Evolutionary conservation across 805 yeast genomes (phyloP), one percentile per base, ranked within the genome.

Genomic region (Wickerhamomyces silvicola): DNA sequence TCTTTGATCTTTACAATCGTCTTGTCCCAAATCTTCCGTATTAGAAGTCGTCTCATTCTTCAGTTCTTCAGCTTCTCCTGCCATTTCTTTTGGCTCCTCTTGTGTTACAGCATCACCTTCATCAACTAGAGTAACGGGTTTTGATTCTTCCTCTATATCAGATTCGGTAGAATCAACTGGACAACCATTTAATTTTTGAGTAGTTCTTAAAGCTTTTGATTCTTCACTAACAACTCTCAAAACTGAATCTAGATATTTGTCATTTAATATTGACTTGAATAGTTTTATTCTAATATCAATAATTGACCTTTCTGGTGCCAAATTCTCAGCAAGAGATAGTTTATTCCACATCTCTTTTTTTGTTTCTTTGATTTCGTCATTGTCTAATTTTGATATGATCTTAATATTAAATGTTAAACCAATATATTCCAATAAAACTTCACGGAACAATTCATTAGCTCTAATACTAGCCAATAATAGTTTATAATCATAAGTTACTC

Each of bases 371-470:
- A 45, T 24, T 29, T 48, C 52, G 4, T 43, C 48, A 24, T 37
- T 28, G 18, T 47, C 48, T 20, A 48, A 25, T 15, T 36, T 36
- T 4, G 38, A 11, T 6, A 32, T 17, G 5, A 18, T n/a, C 7
- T 35, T 37, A 22, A 39, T 36, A 27, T 45, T 46, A 32, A 48
- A 49, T 9, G 48, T 49, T 32, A 51, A 39, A 23, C 43, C 39
- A 23, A 48, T 45, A 29, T 49, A 50, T 18, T 39, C 48, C 17
- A 52, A 31, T 18, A 50, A 22, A 10, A 49, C 50, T 22, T 43
- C 45, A 35, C 56, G 41, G 33, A 52, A 46, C 7, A 56, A 25
- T 34, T 54, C 59, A 36, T 52, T 54, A 9, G 57, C 48, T 39
- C 56, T 49, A 5, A 56, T 32, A 23, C 51, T 43, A 13, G 43